Conservation (phyloP, 139 green algal genomes). For the Asterochloris erici region DNA sequence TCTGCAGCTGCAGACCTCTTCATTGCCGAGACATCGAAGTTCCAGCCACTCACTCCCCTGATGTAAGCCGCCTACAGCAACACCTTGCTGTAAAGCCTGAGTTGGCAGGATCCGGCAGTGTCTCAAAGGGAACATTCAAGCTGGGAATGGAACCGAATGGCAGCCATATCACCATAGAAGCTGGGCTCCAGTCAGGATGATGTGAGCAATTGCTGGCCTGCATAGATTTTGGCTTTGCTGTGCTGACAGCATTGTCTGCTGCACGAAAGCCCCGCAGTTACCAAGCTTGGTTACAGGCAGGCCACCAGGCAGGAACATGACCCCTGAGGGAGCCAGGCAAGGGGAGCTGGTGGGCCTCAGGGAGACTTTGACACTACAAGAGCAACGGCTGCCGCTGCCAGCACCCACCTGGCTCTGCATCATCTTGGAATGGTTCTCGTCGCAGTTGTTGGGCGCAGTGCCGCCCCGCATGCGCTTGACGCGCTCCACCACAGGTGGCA, state of each 20-base stretch:
- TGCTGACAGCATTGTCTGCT: no score
- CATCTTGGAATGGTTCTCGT: conserved; percentile 54
- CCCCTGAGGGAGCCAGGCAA: background rate
- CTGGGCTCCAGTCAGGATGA: no score
- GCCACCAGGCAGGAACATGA: background rate
- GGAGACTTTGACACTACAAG: background rate
- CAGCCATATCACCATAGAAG: no score
- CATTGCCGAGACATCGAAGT: conserved; percentile 89
- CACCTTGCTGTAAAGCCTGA: no score
- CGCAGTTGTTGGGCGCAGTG: conserved; percentile 33
- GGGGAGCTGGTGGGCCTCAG: background rate
- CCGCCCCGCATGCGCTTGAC: conserved; percentile 75
- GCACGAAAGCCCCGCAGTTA: no score
- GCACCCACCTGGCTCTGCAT: conserved; percentile 41
- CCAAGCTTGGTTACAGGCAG: no score
- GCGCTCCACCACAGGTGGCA: conserved; percentile 81
- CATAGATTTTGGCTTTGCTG: no score
- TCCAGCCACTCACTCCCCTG: conserved; percentile 82
- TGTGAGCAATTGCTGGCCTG: no score
- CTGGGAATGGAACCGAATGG: no score
- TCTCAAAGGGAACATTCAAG: no score
- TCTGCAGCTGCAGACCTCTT: conserved; percentile 74
- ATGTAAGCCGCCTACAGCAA: conserved; percentile 72
- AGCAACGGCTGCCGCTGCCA: no score
- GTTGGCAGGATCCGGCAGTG: no score